Conservation (phyloP, 306 rosid species). For the Lathyrus sativus region DNA sequence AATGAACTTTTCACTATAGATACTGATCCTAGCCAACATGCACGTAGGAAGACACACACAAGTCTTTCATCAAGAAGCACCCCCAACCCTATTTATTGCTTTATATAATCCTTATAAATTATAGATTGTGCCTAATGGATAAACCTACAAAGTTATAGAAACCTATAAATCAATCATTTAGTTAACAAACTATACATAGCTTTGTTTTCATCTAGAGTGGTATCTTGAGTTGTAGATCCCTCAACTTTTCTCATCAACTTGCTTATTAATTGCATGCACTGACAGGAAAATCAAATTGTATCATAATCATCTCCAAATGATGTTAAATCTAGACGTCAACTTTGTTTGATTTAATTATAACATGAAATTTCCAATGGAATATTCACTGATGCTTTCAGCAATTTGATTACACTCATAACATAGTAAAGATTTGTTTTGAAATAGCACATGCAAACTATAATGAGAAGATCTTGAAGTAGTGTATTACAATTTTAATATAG, state of each 20-base stretch:
- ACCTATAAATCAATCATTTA: background rate
- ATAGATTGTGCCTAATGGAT: too few relatives aligned
- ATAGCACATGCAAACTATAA: conserved; percentile 15
- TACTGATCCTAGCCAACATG: background rate
- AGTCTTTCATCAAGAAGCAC: background rate
- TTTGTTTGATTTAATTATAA: background rate
- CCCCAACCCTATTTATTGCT: background rate
- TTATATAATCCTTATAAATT: too few relatives aligned
- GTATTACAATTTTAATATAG: conserved; percentile 21
- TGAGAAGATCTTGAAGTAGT: conserved; percentile 17
- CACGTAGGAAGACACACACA: background rate
- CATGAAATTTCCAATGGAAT: background rate
- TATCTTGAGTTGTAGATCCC: conserved; percentile 15
- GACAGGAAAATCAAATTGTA: conserved; percentile 21
- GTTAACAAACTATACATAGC: conserved; percentile 8
- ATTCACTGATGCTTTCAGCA: conserved; percentile 11
- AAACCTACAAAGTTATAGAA: too few relatives aligned
- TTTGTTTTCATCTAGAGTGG: conserved; percentile 26
- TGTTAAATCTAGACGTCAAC: conserved; percentile 9
- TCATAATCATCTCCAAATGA: background rate
- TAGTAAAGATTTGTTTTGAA: background rate
- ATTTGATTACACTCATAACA: conserved; percentile 13
- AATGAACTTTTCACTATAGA: background rate
- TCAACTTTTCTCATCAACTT: conserved; percentile 24
- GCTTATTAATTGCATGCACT: conserved; percentile 4